Conservation (phyloP, 257 asterid species). For the Dorcoceras hygrometricum region DNA sequence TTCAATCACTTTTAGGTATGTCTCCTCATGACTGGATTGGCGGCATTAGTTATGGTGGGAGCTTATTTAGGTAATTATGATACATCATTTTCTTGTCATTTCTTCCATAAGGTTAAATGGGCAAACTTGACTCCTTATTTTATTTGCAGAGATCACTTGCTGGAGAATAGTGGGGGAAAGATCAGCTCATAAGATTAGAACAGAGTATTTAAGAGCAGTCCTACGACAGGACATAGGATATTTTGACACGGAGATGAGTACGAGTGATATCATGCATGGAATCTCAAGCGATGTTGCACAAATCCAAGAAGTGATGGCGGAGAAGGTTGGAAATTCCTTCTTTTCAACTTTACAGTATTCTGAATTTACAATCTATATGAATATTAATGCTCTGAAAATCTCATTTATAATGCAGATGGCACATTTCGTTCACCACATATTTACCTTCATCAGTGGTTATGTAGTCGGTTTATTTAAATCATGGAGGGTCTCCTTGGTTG, state of each 20-base stretch:
- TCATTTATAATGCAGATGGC: slow-evolving; percentile 57
- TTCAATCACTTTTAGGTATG: slow-evolving; percentile 44
- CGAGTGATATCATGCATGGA: slow-evolving; percentile 87
- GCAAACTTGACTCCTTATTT: neutral
- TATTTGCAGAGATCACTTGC: slow-evolving; percentile 66
- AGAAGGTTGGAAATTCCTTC: slow-evolving; percentile 44
- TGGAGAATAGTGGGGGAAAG: slow-evolving; percentile 88
- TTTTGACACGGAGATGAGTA: slow-evolving; percentile 66
- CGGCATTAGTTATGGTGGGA: slow-evolving; percentile 64
- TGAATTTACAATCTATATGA: neutral
- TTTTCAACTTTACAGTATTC: neutral
- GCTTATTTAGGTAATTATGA: slow-evolving; percentile 69
- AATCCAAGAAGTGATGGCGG: slow-evolving; percentile 90
- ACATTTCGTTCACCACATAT: slow-evolving; percentile 78
- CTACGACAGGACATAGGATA: slow-evolving; percentile 71
- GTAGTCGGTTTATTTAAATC: slow-evolving; percentile 63
- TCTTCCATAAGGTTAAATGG: neutral
- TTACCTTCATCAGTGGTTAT: slow-evolving; percentile 73
- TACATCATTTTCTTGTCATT: neutral
- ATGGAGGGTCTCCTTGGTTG: slow-evolving; percentile 68
- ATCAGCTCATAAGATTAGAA: slow-evolving; percentile 74
- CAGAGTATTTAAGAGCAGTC: slow-evolving; percentile 70
- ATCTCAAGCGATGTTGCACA: slow-evolving; percentile 88
- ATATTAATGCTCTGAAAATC: neutral
- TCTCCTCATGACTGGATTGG: slow-evolving; percentile 62